Evolutionary conservation across 73 alveolate species (phyloP).

Genomic region (Effrenium voratum): DNA sequence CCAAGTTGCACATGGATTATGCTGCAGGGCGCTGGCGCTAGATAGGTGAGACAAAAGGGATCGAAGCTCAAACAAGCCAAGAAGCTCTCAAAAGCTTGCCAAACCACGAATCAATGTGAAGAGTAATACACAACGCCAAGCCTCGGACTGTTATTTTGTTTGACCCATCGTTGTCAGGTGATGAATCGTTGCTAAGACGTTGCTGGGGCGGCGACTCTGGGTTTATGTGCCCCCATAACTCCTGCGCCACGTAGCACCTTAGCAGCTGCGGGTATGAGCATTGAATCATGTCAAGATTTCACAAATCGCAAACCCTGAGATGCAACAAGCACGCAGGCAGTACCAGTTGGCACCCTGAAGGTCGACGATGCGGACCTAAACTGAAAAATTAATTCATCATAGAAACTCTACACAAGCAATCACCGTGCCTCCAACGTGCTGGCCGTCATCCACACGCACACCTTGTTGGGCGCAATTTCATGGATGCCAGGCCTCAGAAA

Average conservation of each 20-base stretch:
- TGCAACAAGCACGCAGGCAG: background rate
- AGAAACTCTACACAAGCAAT: background rate
- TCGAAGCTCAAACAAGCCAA: too few species aligned
- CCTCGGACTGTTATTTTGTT: too few species aligned
- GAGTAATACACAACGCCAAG: too few species aligned
- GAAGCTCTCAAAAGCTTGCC: too few species aligned
- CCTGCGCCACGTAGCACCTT: conserved; percentile 85
- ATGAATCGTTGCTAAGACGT: background rate
- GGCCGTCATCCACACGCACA: conserved; percentile 88
- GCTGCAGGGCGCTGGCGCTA: too few species aligned
- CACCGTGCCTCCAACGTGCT: conserved; percentile 47
- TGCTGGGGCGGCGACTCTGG: conserved; percentile 30
- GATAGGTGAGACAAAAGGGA: too few species aligned
- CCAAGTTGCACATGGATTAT: too few species aligned
- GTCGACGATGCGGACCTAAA: conserved; percentile 61
- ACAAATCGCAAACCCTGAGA: background rate
- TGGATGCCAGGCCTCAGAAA: conserved; percentile 63
- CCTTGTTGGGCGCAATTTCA: conserved; percentile 79
- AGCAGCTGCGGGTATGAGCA: background rate
- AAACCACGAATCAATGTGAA: too few species aligned
- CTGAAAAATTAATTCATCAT: background rate
- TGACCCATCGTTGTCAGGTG: too few species aligned
- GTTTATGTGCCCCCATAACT: conserved; percentile 79
- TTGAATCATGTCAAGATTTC: background rate
- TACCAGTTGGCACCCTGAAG: conserved; percentile 60